Conservation (phyloP, 2,329 filamentous ascomycete species). For the Dichotomopilus funicola region DNA sequence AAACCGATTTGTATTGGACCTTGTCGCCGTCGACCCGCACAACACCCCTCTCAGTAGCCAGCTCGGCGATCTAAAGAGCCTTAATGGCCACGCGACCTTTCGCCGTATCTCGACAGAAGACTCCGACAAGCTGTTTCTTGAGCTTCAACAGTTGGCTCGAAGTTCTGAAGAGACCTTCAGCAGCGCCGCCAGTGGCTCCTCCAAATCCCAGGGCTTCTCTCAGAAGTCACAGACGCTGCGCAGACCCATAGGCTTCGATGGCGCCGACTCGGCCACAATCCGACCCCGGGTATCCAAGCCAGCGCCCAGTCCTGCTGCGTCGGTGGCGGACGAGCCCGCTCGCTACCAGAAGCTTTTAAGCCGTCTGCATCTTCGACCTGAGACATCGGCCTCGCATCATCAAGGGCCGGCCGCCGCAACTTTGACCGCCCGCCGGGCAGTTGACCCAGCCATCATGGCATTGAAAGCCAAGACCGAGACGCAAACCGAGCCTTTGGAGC, state of each 20-base stretch:
- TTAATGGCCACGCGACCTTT: not conserved
- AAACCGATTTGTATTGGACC: conserved; percentile 19
- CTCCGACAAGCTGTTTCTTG: conserved; percentile 3
- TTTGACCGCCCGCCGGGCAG: not conserved
- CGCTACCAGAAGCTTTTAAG: conserved; percentile 17
- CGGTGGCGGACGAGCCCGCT: conserved; percentile 10
- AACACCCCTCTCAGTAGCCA: not conserved
- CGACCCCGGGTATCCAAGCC: not conserved
- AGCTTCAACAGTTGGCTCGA: conserved; percentile 3
- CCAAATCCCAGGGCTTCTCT: not conserved
- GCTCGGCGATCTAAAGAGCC: conserved; percentile 11
- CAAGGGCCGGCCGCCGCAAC: too few species aligned
- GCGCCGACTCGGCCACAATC: not conserved
- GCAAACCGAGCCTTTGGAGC: not conserved
- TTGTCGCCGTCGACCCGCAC: conserved; percentile 9
- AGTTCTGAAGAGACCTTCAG: too few species aligned
- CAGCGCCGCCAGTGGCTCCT: not conserved
- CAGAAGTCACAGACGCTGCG: not conserved
- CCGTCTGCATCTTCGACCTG: conserved; percentile 9
- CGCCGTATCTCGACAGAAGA: conserved; percentile 7
- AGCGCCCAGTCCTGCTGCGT: not conserved
- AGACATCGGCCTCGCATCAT: not conserved
- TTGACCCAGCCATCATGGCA: conserved; percentile 19
- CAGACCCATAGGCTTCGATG: not conserved
- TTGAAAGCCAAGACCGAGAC: conserved; percentile 13